Percentiles rank a stretch among this genome's conserved stretches.
phyloP scores from a whole-genome alignment of 306 rosid species.

The Boehmeria nivea region DNA sequence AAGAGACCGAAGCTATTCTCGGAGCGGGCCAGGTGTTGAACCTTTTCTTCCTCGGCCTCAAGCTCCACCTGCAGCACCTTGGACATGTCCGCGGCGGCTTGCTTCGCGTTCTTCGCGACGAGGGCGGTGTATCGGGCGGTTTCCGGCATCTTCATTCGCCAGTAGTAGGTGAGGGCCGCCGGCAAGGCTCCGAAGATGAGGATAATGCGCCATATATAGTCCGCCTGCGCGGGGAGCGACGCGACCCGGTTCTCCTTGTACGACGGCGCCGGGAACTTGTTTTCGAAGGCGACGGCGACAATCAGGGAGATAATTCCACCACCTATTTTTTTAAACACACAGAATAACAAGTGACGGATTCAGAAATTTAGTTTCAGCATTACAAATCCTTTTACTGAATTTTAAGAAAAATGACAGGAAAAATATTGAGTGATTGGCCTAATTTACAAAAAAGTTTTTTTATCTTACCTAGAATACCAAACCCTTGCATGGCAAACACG shows the following conservation, averaged over 20 bases:
- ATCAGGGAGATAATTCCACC: conserved; percentile 72
- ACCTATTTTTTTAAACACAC: conserved; percentile 24
- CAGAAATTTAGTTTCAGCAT: too few species aligned
- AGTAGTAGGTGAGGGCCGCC: conserved; percentile 68
- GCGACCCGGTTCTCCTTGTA: conserved; percentile 4
- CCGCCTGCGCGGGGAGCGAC: conserved; percentile 50
- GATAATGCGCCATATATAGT: conserved; percentile 71
- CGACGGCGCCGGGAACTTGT: conserved; percentile 41
- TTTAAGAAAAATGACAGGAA: too few species aligned
- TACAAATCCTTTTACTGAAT: too few species aligned
- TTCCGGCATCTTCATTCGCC: conserved; percentile 96
- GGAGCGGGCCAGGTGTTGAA: neutral
- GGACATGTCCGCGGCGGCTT: conserved; percentile 75
- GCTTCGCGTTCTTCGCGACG: conserved; percentile 62
- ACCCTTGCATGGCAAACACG: conserved; percentile 92
- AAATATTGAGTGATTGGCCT: too few species aligned
- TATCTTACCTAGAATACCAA: conserved; percentile 41
- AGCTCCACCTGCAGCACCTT: conserved; percentile 64
- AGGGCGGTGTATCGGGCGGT: conserved; percentile 91
- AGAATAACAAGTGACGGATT: too few species aligned
- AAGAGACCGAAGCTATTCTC: conserved; percentile 55
- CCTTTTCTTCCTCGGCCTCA: conserved; percentile 46
- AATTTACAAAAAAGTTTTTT: too few species aligned
- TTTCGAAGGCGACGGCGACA: conserved; percentile 48
- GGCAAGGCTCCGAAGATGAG: conserved; percentile 71